These are phyloP conservation scores for Penicillium sp. DNA, from an alignment of 2,329 filamentous ascomycete species.

Conservation along the genomic window DNA sequence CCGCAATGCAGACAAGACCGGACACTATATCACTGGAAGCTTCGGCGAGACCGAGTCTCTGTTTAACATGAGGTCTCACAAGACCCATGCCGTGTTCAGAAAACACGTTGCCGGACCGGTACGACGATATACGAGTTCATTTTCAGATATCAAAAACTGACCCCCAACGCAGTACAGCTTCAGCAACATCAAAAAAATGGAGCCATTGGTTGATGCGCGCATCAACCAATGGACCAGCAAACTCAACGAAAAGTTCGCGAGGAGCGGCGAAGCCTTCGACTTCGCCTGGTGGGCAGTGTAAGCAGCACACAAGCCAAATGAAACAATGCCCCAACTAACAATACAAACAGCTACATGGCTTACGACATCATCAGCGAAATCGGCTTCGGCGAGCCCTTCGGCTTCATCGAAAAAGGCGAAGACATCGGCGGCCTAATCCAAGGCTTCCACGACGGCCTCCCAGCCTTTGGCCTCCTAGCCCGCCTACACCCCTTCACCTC, in stretches of 20 bases:
- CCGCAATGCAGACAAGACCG: slow-evolving; percentile 56
- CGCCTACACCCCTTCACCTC: slow-evolving; percentile 55
- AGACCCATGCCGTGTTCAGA: slow-evolving; percentile 51
- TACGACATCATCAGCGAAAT: slow-evolving; percentile 59
- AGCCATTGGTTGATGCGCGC: slow-evolving; percentile 53
- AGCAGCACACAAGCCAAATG: slow-evolving; percentile 8
- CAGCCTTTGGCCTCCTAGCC: slow-evolving; percentile 52
- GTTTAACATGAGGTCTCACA: slow-evolving; percentile 58
- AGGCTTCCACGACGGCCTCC: slow-evolving; percentile 54
- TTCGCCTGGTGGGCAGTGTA: slow-evolving; percentile 56
- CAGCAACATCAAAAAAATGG: slow-evolving; percentile 58
- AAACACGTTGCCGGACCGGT: slow-evolving; percentile 54
- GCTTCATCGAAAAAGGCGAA: slow-evolving; percentile 53
- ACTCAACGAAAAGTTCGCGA: slow-evolving; percentile 49
- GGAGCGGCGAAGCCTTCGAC: slow-evolving; percentile 49
- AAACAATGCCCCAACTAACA: neutral
- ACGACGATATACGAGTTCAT: slow-evolving; percentile 10
- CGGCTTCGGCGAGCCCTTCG: slow-evolving; percentile 56
- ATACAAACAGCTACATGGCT: slow-evolving; percentile 46
- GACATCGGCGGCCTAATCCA: slow-evolving; percentile 56
- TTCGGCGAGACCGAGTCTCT: slow-evolving; percentile 56
- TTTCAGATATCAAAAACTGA: neutral
- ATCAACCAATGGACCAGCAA: slow-evolving; percentile 52
- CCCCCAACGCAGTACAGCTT: slow-evolving; percentile 48
- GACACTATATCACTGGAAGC: slow-evolving; percentile 58